Evolutionary conservation across 2,329 filamentous ascomycete species (phyloP), one percentile per base, ranked within the genome.

Genomic region (Fusarium pseudoanthophilum): DNA sequence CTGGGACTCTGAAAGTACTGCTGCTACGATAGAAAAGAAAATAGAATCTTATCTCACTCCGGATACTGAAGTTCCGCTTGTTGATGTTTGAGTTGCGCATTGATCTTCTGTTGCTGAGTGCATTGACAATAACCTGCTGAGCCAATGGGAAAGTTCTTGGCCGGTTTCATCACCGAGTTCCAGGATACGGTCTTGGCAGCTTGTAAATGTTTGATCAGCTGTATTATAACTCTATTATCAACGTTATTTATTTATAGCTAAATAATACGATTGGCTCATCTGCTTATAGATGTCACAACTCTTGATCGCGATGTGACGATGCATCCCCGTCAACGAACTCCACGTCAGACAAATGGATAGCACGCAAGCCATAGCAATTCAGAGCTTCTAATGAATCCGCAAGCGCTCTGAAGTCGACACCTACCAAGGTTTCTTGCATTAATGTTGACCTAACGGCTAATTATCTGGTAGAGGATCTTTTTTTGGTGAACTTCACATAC

Each of bases 141-240:
- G 16, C 56, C 56, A 59, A 51, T 59, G 11, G 42, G 56, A 51
- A 46, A 24, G 2, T 18, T 51, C 56, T 51, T 59, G 43, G 40
- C 56, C 42, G 42, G 56, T 59, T 59, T 59, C 56, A 59, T 36
- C 14, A n/a, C n/a, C 6, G 11, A 51, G 32, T 37, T 59, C 55
- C 30, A 28, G 15, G 55, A 37, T 51, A 51, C 32, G 18, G 30
- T 24, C 40, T 59, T 59, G 56, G 56, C 42, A 28, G 40, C 26
- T 26, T 20, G 24, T 6, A 51, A 51, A 51, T n/a, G 56, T 59
- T 59, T 59, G 14, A 37, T 20, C 8, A 21, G 34, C 34, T 39
- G 36, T n/a, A 40, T 55, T 30, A 40, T 40, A 55, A 55, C 51
- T 55, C 51, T 55, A 55, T 55, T 55, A 55, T 28, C 36, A 55